phyloP scores from a whole-genome alignment of 2,329 filamentous ascomycete genomes.

The Fusarium gaditjirri region DNA sequence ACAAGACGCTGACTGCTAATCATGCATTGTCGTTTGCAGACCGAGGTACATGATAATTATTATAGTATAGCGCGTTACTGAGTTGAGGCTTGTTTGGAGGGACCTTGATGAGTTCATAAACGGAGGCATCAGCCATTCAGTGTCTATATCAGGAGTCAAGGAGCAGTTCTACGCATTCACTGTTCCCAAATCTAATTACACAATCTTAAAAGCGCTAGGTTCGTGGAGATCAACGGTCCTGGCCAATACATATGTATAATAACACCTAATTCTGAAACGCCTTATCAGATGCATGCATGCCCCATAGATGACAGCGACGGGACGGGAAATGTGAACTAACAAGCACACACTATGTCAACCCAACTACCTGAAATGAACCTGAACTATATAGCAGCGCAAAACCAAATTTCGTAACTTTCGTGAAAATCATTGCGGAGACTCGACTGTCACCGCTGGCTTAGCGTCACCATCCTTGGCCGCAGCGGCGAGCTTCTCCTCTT shows the following conservation, averaged over 20 bases:
- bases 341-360: constrained; percentile 20
- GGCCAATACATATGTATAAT: constrained; percentile 26
- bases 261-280: constrained; percentile 45
- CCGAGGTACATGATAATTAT: background rate
- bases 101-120: background rate
- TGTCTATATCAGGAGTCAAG: background rate
- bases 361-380: constrained; percentile 1
- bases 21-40: background rate
- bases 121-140: background rate
- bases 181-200: background rate
- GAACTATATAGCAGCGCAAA: constrained; percentile 13
- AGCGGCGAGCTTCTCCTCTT: constrained; percentile 50
- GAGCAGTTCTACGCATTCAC: background rate
- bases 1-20: background rate
- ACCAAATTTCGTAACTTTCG: constrained; percentile 25
- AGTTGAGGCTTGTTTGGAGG: background rate
- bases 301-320: constrained; percentile 17
- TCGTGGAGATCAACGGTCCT: constrained; percentile 27
- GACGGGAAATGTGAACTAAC: constrained; percentile 20
- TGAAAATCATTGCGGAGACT: constrained; percentile 43
- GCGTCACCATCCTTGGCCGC: constrained; percentile 37
- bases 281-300: constrained; percentile 44
- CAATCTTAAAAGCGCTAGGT: constrained; percentile 17
- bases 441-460: constrained; percentile 43
- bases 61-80: background rate